These are phyloP conservation scores for Aspergillus heteromorphus DNA, from an alignment of 495 filamentous ascomycete species.

Conservation along the genomic window DNA sequence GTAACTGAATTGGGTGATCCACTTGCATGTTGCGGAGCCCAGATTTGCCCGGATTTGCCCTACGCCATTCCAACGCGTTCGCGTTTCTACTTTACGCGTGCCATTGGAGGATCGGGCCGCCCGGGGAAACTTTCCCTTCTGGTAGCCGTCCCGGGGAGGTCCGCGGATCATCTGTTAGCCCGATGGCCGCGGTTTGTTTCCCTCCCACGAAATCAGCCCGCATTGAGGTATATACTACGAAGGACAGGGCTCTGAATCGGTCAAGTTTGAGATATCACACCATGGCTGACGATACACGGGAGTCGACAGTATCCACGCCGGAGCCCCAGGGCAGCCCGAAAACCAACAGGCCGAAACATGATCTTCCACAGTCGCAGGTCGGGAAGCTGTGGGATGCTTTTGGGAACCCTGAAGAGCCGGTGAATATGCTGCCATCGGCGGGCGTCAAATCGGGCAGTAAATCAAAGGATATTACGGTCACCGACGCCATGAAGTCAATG, in stretches of 20 bases:
- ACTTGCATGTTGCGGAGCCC: slow-evolving; percentile 8
- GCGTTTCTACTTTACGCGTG: slow-evolving; percentile 30
- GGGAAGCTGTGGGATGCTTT: slow-evolving; percentile 50
- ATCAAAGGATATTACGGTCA: slow-evolving; percentile 44
- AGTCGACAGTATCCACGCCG: slow-evolving; percentile 17
- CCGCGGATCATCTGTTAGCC: slow-evolving; percentile 17
- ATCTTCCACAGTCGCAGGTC: slow-evolving; percentile 41
- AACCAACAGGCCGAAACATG: slow-evolving; percentile 32
- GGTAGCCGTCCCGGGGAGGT: neutral
- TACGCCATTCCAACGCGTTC: slow-evolving; percentile 31
- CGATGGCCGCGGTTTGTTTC: slow-evolving; percentile 9
- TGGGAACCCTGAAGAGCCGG: slow-evolving; percentile 42
- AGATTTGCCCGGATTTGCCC: slow-evolving; percentile 14
- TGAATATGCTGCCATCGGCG: slow-evolving; percentile 44
- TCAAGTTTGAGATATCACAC: slow-evolving; percentile 10
- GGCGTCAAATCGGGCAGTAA: slow-evolving; percentile 34
- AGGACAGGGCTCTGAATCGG: no score
- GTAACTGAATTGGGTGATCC: slow-evolving; percentile 18
- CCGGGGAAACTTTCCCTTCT: slow-evolving; percentile 30
- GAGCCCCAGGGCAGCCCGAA: slow-evolving; percentile 11
- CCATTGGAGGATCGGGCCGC: neutral
- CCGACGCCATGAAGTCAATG: slow-evolving; percentile 62
- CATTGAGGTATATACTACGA: neutral
- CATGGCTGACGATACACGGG: slow-evolving; percentile 55
- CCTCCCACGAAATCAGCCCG: neutral